These are phyloP conservation scores for Clarireedia hainanense DNA, from an alignment of 2,329 filamentous ascomycete genomes.

Conservation along the genomic window DNA sequence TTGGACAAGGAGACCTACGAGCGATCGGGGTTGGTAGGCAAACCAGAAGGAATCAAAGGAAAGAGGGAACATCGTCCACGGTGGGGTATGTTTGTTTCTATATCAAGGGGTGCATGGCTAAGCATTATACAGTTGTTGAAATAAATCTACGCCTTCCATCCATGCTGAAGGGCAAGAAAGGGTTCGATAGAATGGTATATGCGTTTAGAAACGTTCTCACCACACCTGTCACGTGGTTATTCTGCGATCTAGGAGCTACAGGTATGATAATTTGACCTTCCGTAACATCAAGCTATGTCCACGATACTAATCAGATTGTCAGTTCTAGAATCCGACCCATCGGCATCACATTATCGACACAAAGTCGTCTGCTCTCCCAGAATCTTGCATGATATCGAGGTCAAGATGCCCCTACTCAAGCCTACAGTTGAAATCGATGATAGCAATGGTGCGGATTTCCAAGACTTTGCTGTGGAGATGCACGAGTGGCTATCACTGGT, in stretches of 20 bases:
- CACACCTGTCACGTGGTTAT: conserved; percentile 66
- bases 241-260: conserved; percentile 51
- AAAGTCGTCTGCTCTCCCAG: conserved; percentile 32
- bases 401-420: conserved; percentile 24
- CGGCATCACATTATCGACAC: conserved; percentile 38
- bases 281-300: not conserved
- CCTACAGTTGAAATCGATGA: conserved; percentile 26
- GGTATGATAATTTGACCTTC: conserved; percentile 31
- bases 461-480: conserved; percentile 54
- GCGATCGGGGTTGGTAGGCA: conserved; percentile 70
- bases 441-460: conserved; percentile 42
- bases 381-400: conserved; percentile 25
- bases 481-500: conserved; percentile 73
- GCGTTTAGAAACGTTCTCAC: conserved; percentile 60
- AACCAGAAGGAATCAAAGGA: conserved; percentile 52
- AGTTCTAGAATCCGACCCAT: conserved; percentile 41
- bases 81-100: conserved; percentile 51
- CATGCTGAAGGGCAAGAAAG: conserved; percentile 52
- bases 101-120: conserved; percentile 17
- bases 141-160: conserved; percentile 64
- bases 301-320: conserved; percentile 21
- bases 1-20: conserved; percentile 79
- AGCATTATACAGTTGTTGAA: conserved; percentile 54
- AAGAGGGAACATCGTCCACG: conserved; percentile 55
- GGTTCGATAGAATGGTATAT: conserved; percentile 26